These are phyloP conservation scores for Paxillus involutus DNA, from an alignment of 768 basidiomycete species.

Conservation along the genomic window DNA sequence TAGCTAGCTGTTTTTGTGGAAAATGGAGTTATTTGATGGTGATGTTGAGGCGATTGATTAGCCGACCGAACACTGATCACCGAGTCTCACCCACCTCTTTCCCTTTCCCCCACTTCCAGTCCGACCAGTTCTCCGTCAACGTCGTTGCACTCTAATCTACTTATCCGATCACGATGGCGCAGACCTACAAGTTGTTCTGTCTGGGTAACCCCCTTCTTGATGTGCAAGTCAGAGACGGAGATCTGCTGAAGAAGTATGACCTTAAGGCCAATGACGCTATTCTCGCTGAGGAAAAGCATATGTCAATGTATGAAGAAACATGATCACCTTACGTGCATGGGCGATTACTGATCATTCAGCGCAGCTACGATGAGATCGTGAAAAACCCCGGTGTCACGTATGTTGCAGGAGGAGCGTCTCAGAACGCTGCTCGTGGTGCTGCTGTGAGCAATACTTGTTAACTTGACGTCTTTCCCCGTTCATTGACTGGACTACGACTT, in stretches of 20 bases:
- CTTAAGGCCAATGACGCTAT: constrained; percentile 96
- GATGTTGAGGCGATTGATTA: neutral
- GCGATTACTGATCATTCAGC: neutral
- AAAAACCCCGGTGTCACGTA: constrained; percentile 71
- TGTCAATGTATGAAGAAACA: constrained; percentile 57
- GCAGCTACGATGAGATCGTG: constrained; percentile 87
- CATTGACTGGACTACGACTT: constrained; percentile 8
- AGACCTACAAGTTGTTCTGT: constrained; percentile 72
- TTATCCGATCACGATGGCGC: constrained; percentile 37
- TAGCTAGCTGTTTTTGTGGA: neutral
- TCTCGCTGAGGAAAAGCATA: constrained; percentile 87
- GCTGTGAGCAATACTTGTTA: constrained; percentile 59
- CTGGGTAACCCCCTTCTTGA: constrained; percentile 97
- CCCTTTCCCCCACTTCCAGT: constrained; percentile 1
- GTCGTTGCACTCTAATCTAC: constrained; percentile 2
- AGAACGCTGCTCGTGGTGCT: constrained; percentile 95
- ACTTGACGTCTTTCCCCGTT: constrained; percentile 10
- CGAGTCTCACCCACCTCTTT: neutral
- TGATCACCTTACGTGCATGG: neutral
- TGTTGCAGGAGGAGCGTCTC: constrained; percentile 95
- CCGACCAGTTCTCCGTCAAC: constrained; percentile 11
- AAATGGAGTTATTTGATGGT: neutral
- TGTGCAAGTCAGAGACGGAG: constrained; percentile 88
- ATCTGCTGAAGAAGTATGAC: constrained; percentile 86
- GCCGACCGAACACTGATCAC: neutral